A percentile compares a stretch with the other conserved stretches of the same genome.
These are phyloP conservation scores for Rosa persica DNA, from an alignment of 306 rosid species.

Conservation along the genomic window DNA sequence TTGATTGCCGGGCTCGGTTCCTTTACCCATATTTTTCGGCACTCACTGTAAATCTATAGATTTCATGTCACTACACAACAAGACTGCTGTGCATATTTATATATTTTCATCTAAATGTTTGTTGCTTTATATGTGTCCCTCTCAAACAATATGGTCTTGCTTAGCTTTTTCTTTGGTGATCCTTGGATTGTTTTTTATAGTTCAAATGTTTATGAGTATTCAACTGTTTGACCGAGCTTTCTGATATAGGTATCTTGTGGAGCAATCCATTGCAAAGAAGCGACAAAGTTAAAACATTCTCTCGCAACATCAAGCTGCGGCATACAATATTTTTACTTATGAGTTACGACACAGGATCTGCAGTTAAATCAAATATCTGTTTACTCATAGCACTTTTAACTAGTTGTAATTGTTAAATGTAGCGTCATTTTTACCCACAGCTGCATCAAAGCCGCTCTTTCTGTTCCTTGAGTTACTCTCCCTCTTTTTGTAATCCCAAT, in stretches of 20 bases:
- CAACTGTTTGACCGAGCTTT: not conserved
- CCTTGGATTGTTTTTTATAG: not conserved
- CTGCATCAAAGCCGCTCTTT: not conserved
- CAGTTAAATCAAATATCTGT: not conserved
- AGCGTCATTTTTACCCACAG: not conserved
- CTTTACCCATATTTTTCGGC: not conserved
- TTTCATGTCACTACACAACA: not conserved
- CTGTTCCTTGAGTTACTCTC: not conserved
- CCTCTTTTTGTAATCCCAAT: not conserved
- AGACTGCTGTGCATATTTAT: not conserved
- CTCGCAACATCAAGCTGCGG: not conserved
- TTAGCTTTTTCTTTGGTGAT: not conserved
- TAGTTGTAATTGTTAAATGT: not conserved
- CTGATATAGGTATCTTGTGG: constrained; percentile 35
- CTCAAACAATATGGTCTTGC: not conserved
- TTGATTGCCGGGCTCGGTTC: not conserved
- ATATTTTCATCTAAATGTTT: not conserved
- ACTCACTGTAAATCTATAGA: not conserved
- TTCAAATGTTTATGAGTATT: not conserved
- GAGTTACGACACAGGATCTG: not conserved
- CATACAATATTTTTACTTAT: not conserved
- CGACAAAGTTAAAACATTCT: constrained; percentile 24
- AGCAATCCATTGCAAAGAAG: constrained; percentile 31
- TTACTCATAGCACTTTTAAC: not conserved
- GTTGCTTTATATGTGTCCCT: not conserved